Percentiles rank a stretch among this genome's conserved stretches.
Conservation (phyloP, 176 grass and related monocot genomes). For the Zea luxurians region DNA sequence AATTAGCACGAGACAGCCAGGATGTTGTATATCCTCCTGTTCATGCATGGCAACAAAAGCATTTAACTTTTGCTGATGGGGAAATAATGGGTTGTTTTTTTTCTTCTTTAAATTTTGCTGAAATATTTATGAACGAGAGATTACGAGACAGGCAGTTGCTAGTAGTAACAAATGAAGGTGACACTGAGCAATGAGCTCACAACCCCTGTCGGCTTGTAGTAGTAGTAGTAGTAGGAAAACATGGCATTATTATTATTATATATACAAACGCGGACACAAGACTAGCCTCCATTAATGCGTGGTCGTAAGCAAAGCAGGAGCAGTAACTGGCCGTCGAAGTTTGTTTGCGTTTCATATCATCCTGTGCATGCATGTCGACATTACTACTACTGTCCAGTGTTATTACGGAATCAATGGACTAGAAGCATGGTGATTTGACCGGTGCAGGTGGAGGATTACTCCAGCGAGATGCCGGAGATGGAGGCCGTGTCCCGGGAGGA, state of each 20-base stretch:
- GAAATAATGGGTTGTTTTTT: not conserved
- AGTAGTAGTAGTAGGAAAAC: not conserved
- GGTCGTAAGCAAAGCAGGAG: not conserved
- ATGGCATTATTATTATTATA: not conserved
- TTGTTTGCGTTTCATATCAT: not conserved
- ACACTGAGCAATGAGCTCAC: slow-evolving; percentile 5
- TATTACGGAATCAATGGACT: not conserved
- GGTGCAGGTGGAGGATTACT: slow-evolving; percentile 66
- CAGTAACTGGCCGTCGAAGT: slow-evolving; percentile 15
- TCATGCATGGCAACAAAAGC: not conserved
- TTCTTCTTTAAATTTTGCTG: not conserved
- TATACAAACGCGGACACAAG: not conserved
- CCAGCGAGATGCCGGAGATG: slow-evolving; percentile 65
- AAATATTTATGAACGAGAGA: not conserved
- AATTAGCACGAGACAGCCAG: not conserved
- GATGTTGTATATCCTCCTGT: no score
- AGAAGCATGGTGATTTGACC: not conserved
- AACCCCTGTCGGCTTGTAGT: not conserved
- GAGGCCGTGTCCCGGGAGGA: slow-evolving; percentile 67
- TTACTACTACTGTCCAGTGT: not conserved
- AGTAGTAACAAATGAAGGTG: not conserved
- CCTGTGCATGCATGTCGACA: not conserved
- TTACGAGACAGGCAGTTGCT: not conserved
- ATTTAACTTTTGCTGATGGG: no score
- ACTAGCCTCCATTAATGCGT: not conserved